A percentile compares a stretch with the other conserved stretches of the same genome.
Evolutionary conservation across 2,329 filamentous ascomycete species (phyloP).

Genomic region (Microdochium trichocladiopsis): DNA sequence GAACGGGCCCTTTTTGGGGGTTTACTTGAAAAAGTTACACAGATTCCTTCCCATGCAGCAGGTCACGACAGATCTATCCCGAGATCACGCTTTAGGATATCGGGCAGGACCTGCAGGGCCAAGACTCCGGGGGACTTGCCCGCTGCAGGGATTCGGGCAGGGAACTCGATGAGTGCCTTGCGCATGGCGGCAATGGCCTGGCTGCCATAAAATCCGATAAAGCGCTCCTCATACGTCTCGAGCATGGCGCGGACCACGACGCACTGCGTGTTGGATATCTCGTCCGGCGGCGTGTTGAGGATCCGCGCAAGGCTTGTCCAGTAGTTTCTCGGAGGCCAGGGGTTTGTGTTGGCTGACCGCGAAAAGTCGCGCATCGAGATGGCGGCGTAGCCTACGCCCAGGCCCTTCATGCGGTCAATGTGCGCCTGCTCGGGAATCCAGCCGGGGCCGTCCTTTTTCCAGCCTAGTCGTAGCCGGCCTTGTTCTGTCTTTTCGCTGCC

Average conservation of each 20-base stretch:
- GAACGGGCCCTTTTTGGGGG: too few species aligned
- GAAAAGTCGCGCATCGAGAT: conserved; percentile 78
- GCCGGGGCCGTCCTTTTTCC: conserved; percentile 53
- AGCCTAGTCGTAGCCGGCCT: conserved; percentile 65
- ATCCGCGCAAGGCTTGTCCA: conserved; percentile 75
- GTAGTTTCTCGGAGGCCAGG: conserved; percentile 72
- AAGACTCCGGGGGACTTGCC: conserved; percentile 40
- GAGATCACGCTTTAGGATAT: conserved; percentile 41
- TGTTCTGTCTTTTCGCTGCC: conserved; percentile 67
- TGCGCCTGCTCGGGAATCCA: conserved; percentile 68
- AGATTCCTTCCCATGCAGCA: too few species aligned
- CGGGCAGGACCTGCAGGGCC: conserved; percentile 45
- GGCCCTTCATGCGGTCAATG: conserved; percentile 73
- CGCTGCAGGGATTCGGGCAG: conserved; percentile 35
- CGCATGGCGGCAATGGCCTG: conserved; percentile 66
- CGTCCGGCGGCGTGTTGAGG: conserved; percentile 61
- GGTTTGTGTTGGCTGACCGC: conserved; percentile 60
- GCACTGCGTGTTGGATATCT: conserved; percentile 68
- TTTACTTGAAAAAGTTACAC: too few species aligned
- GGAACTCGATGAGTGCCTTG: conserved; percentile 68
- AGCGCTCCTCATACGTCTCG: conserved; percentile 64
- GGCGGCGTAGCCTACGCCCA: conserved; percentile 78
- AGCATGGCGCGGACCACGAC: conserved; percentile 66
- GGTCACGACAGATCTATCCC: conserved; percentile 34
- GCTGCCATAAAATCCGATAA: conserved; percentile 75